Conservation (phyloP, 1,284 basidiomycete species). For the Apiotrichum montevideense region DNA sequence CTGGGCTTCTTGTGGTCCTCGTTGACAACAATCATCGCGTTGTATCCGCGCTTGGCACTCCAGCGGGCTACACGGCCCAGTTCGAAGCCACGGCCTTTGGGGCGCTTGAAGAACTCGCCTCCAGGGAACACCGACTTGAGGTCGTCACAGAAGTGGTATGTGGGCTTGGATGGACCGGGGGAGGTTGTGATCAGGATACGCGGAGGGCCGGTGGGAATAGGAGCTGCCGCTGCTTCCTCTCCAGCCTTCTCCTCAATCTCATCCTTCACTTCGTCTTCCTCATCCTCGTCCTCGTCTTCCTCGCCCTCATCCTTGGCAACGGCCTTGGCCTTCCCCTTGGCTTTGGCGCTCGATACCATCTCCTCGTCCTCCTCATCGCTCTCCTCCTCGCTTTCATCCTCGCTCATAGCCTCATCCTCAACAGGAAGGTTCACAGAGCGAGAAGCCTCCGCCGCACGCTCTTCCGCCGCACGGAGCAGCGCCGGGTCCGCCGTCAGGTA, state of each 20-base stretch:
- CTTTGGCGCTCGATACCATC: conserved; percentile 43
- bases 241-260: conserved; percentile 20
- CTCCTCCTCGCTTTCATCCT: conserved; percentile 21
- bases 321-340: neutral
- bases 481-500: conserved; percentile 65
- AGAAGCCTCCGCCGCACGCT: conserved; percentile 35
- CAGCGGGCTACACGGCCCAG: conserved; percentile 88
- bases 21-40: conserved; percentile 85
- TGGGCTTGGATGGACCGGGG: conserved; percentile 72
- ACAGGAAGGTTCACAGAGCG: conserved; percentile 25
- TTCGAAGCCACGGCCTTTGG: conserved; percentile 89
- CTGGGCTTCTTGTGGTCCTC: conserved; percentile 89
- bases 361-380: conserved; percentile 46
- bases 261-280: conserved; percentile 47
- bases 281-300: conserved; percentile 58
- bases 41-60: conserved; percentile 78
- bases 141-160: conserved; percentile 86
- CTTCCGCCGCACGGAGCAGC: conserved; percentile 35
- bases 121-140: conserved; percentile 88
- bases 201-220: conserved; percentile 57
- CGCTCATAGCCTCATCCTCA: conserved; percentile 9
- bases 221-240: conserved; percentile 10
- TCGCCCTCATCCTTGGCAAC: conserved; percentile 12
- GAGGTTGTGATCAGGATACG: conserved; percentile 87
- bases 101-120: conserved; percentile 82